phyloP scores from a whole-genome alignment of 306 rosid genomes.

The Prunus fruticosa region DNA sequence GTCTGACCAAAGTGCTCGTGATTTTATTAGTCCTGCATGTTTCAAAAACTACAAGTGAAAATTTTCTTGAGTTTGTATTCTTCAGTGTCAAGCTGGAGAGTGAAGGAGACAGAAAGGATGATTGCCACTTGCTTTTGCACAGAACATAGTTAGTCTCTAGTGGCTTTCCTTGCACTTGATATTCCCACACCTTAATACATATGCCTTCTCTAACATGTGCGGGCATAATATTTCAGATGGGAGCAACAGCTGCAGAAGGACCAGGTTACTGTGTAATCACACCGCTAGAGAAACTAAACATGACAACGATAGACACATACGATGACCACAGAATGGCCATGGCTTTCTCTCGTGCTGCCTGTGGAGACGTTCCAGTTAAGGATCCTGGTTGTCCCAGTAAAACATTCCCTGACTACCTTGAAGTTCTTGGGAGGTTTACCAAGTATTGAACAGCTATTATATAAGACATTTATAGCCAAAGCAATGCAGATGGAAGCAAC shows the following conservation, averaged over 20 bases:
- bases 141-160: slow-evolving; percentile 63
- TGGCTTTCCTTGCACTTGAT: slow-evolving; percentile 7
- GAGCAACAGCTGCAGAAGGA: slow-evolving; percentile 95
- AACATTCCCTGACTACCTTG: slow-evolving; percentile 91
- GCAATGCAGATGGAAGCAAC: slow-evolving; percentile 22
- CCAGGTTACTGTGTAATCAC: slow-evolving; percentile 89
- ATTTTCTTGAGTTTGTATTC: slow-evolving; percentile 22
- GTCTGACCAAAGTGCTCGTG: slow-evolving; percentile 1
- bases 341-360: slow-evolving; percentile 95
- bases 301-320: slow-evolving; percentile 80
- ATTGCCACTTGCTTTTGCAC: slow-evolving; percentile 79
- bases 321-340: slow-evolving; percentile 99
- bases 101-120: slow-evolving; percentile 97
- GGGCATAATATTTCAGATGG: slow-evolving; percentile 53
- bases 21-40: background rate
- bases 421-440: slow-evolving; percentile 73
- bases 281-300: slow-evolving; percentile 73
- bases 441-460: slow-evolving; percentile 8
- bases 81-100: slow-evolving; percentile 99
- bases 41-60: slow-evolving; percentile 4
- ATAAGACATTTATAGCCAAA: slow-evolving; percentile 3
- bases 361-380: slow-evolving; percentile 82
- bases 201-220: background rate
- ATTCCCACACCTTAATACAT: slow-evolving; percentile 4
- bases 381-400: slow-evolving; percentile 97